These are phyloP conservation scores for Porcisia deanei DNA, from an alignment of 208 protist species.

Conservation along the genomic window DNA sequence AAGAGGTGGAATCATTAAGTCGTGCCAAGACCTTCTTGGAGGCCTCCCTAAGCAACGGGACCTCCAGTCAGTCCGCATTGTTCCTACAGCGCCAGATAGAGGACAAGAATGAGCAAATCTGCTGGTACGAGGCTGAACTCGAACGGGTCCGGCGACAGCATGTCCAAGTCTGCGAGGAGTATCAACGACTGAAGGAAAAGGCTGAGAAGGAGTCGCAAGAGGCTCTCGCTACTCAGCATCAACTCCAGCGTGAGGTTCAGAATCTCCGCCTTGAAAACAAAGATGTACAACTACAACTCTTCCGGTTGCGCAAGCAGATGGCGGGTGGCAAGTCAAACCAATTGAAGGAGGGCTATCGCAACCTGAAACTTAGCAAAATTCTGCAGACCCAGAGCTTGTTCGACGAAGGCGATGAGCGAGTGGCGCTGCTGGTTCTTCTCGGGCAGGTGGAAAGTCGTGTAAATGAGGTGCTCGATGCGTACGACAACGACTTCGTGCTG, in stretches of 20 bases:
- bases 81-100: constrained; percentile 57
- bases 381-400: constrained; percentile 73
- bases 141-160: constrained; percentile 69
- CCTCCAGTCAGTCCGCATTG: constrained; percentile 54
- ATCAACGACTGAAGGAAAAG: constrained; percentile 42
- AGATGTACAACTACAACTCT: constrained; percentile 87
- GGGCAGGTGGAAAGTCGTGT: constrained; percentile 85
- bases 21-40: constrained; percentile 69
- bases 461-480: constrained; percentile 80
- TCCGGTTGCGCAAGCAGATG: constrained; percentile 82
- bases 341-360: constrained; percentile 72
- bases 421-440: constrained; percentile 70
- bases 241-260: constrained; percentile 57
- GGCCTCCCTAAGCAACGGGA: constrained; percentile 49
- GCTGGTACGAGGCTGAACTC: constrained; percentile 74
- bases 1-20: constrained; percentile 63
- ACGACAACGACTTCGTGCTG: constrained; percentile 77
- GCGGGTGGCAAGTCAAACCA: constrained; percentile 53
- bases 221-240: constrained; percentile 23
- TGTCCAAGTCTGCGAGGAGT: constrained; percentile 58
- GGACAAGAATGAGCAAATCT: constrained; percentile 43
- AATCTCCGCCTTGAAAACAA: constrained; percentile 85
- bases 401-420: constrained; percentile 79
- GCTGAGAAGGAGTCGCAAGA: constrained; percentile 27
- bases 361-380: constrained; percentile 80